phyloP scores from a whole-genome alignment of 164 flowering plant species.

The Nymphaea colorata region DNA sequence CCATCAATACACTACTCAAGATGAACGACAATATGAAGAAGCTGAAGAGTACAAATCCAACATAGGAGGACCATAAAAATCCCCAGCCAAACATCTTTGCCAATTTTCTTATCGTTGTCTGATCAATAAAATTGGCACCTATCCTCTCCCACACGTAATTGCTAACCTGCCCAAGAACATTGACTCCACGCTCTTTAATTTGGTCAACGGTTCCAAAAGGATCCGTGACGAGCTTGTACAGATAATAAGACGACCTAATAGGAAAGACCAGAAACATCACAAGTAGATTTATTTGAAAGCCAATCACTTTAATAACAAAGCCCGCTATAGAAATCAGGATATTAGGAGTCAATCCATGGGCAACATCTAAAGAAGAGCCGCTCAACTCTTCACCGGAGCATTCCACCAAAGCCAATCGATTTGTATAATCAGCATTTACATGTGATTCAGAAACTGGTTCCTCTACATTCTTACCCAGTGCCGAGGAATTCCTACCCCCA shows the following conservation, averaged over 20 bases:
- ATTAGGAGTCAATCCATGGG: conserved; percentile 14
- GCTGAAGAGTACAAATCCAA: conserved; percentile 33
- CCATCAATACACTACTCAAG: conserved; percentile 47
- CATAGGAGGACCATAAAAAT: conserved; percentile 53
- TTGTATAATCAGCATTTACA: conserved; percentile 12
- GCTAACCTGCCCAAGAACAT: conserved; percentile 14
- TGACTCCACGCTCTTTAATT: conserved; percentile 10
- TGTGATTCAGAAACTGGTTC: conserved; percentile 11
- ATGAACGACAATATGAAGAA: conserved; percentile 40
- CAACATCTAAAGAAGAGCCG: conserved; percentile 6
- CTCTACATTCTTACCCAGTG: background rate
- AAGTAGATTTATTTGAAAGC: conserved; percentile 36
- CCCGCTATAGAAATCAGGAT: conserved; percentile 32
- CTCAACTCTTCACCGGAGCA: conserved; percentile 7
- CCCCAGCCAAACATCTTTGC: conserved; percentile 41
- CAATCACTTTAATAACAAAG: conserved; percentile 43
- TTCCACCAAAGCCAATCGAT: background rate
- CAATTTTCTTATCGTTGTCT: conserved; percentile 17
- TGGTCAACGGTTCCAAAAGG: conserved; percentile 30
- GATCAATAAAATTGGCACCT: conserved; percentile 18
- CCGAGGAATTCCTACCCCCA: conserved; percentile 1
- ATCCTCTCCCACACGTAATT: conserved; percentile 9
- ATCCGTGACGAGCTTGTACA: conserved; percentile 24
- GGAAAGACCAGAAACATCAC: conserved; percentile 38
- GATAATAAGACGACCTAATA: conserved; percentile 22